These are phyloP conservation scores for Vitis cinerea DNA, from an alignment of 164 flowering plant species.

Conservation along the genomic window DNA sequence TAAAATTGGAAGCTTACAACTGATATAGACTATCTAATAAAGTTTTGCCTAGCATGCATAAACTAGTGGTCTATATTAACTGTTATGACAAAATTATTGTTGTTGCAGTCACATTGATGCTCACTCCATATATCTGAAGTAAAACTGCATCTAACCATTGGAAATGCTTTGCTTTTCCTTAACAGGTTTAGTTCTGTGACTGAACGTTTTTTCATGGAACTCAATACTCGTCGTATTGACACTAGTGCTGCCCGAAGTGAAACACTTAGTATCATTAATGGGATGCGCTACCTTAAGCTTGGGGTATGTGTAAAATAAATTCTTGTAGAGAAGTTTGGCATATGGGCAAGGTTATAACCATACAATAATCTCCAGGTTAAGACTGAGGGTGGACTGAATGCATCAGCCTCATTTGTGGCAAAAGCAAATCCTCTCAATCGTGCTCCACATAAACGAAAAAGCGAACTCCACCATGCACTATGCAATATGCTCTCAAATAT, in stretches of 20 bases:
- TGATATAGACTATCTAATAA: not conserved
- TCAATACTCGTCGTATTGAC: conserved; percentile 86
- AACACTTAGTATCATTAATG: conserved; percentile 95
- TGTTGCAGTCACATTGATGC: not conserved
- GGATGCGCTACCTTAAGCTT: conserved; percentile 98
- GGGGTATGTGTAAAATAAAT: conserved; percentile 60
- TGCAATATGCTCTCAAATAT: conserved; percentile 99
- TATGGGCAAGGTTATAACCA: conserved; percentile 16
- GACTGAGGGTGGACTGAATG: conserved; percentile 96
- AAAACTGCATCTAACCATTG: conserved; percentile 5
- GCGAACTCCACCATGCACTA: conserved; percentile 94
- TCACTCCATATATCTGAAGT: not conserved
- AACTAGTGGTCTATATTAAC: not conserved
- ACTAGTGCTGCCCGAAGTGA: conserved; percentile 86
- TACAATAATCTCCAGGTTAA: conserved; percentile 63
- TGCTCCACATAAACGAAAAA: conserved; percentile 90
- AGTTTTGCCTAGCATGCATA: not conserved
- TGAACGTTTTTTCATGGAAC: conserved; percentile 98
- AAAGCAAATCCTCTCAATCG: conserved; percentile 98
- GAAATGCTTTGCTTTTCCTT: conserved; percentile 12
- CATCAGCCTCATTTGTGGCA: conserved; percentile 98
- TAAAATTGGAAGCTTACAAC: not conserved
- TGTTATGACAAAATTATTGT: not conserved
- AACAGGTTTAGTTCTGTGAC: conserved; percentile 95
- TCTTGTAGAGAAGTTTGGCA: conserved; percentile 2